These are phyloP conservation scores for Cryptococcus hybrid DNA, from an alignment of 1,284 basidiomycete species.

Conservation along the genomic window DNA sequence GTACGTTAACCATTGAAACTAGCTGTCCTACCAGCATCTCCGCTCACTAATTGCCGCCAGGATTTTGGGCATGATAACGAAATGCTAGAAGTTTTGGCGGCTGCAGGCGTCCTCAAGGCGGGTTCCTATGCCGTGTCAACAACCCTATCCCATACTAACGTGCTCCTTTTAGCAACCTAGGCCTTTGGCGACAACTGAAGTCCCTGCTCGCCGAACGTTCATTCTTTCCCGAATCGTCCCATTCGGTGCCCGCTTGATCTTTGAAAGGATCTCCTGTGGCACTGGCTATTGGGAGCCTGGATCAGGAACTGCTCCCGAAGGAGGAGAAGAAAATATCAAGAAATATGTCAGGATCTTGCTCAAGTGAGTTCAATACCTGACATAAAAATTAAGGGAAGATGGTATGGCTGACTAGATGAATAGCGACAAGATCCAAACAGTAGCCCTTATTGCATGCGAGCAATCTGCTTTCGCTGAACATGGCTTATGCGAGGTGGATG, in stretches of 20 bases:
- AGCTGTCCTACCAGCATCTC: neutral
- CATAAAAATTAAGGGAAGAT: neutral
- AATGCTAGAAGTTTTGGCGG: constrained; percentile 72
- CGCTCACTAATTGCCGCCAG: constrained; percentile 3
- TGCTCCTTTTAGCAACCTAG: constrained; percentile 23
- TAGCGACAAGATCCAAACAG: constrained; percentile 28
- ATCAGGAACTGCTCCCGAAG: constrained; percentile 4
- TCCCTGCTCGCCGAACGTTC: constrained; percentile 30
- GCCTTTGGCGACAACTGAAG: constrained; percentile 12
- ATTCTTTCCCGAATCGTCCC: constrained; percentile 36
- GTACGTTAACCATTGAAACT: constrained; percentile 21
- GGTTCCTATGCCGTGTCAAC: constrained; percentile 6
- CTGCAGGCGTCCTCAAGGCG: constrained; percentile 65
- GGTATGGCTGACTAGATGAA: neutral
- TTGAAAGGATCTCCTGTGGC: constrained; percentile 40
- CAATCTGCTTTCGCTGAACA: constrained; percentile 57
- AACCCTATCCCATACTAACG: neutral
- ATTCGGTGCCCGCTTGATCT: constrained; percentile 37
- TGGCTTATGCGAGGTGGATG: constrained; percentile 63
- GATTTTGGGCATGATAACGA: constrained; percentile 82
- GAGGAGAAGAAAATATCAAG: constrained; percentile 21
- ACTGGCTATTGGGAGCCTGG: constrained; percentile 32
- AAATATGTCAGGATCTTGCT: constrained; percentile 41
- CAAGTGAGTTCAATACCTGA: constrained; percentile 35
- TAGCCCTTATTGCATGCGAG: constrained; percentile 56